Conservation (phyloP, 768 basidiomycete genomes). For the Panus rudis region DNA sequence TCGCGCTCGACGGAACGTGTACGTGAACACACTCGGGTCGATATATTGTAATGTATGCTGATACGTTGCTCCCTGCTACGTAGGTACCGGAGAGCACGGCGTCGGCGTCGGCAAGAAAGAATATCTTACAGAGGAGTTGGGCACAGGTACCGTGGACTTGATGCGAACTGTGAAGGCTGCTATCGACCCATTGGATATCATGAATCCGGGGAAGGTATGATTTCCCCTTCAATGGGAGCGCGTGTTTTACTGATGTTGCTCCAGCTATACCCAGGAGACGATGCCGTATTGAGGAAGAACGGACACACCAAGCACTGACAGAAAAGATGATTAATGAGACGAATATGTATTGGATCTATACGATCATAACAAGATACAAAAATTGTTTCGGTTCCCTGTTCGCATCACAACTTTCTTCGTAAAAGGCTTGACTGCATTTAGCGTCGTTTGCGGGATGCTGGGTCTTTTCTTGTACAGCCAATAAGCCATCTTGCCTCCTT, state of each 20-base stretch:
- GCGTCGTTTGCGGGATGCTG: slow-evolving; percentile 30
- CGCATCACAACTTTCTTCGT: slow-evolving; percentile 51
- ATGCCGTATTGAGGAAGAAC: too few species aligned
- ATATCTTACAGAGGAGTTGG: slow-evolving; percentile 41
- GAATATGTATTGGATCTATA: too few species aligned
- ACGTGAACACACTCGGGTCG: slow-evolving; percentile 9
- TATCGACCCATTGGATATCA: slow-evolving; percentile 37
- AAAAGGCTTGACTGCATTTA: slow-evolving; percentile 24
- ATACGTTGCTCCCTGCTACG: too few species aligned
- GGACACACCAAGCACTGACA: not conserved
- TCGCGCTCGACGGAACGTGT: slow-evolving; percentile 32
- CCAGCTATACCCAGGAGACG: slow-evolving; percentile 2
- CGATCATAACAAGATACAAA: slow-evolving; percentile 48
- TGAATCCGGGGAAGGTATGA: slow-evolving; percentile 41
- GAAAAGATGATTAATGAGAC: too few species aligned
- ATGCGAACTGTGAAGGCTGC: slow-evolving; percentile 44
- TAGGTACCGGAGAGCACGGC: slow-evolving; percentile 38
- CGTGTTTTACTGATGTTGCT: not conserved
- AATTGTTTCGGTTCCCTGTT: slow-evolving; percentile 78
- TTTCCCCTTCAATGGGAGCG: not conserved
- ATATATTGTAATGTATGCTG: not conserved
- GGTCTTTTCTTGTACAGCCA: slow-evolving; percentile 71
- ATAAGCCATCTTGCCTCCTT: slow-evolving; percentile 80
- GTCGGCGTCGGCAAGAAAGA: slow-evolving; percentile 42
- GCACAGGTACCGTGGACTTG: slow-evolving; percentile 40